Evolutionary conservation across 2,329 filamentous ascomycete species (phyloP).

Genomic region (Apiospora kogelbergensis): DNA sequence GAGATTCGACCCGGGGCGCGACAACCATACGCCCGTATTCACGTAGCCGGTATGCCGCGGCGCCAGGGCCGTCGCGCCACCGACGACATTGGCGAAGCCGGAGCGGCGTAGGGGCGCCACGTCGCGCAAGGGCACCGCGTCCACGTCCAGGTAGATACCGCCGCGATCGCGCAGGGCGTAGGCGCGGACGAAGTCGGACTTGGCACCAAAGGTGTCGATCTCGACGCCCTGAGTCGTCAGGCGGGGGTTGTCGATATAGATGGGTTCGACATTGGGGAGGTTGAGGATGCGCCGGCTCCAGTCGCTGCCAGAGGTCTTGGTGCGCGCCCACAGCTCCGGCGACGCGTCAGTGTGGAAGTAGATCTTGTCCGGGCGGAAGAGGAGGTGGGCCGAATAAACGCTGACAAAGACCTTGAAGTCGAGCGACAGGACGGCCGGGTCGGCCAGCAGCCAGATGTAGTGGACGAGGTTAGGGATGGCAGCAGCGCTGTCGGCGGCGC

Average conservation of each 20-base stretch:
- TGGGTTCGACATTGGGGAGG: neutral
- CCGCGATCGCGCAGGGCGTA: neutral
- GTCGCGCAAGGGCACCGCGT: neutral
- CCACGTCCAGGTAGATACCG: slow-evolving; percentile 4
- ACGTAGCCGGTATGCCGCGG: neutral
- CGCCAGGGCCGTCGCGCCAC: neutral
- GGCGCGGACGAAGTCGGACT: neutral
- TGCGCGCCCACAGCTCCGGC: neutral
- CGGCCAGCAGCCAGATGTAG: slow-evolving; percentile 9
- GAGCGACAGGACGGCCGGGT: neutral
- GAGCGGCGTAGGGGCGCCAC: neutral
- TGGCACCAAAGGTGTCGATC: neutral
- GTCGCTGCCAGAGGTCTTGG: neutral
- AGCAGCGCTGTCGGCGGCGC: neutral
- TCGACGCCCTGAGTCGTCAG: neutral
- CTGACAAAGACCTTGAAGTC: slow-evolving; percentile 7
- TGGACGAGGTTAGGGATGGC: slow-evolving; percentile 7
- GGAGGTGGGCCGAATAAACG: slow-evolving; percentile 7
- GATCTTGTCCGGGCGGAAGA: neutral
- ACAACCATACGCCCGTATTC: slow-evolving; percentile 3
- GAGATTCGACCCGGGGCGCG: neutral
- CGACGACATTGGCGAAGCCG: slow-evolving; percentile 3
- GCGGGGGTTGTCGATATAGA: neutral
- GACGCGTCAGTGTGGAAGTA: slow-evolving; percentile 8
- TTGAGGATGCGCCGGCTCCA: neutral